Evolutionary conservation across 2,329 filamentous ascomycete species (phyloP), one percentile per base, ranked within the genome.

Genomic region (Sclerotinia minor): DNA sequence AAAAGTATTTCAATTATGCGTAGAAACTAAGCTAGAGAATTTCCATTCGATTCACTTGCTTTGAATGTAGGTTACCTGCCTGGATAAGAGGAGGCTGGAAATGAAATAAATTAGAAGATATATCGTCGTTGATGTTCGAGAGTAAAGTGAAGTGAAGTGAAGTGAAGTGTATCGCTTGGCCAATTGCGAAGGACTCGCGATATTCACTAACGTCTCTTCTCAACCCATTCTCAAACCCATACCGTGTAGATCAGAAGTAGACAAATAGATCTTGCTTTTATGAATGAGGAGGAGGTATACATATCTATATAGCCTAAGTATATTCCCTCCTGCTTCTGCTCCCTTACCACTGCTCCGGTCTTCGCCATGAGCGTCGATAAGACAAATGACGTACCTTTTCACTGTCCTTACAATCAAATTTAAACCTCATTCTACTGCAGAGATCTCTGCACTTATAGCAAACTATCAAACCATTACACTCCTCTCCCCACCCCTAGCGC

Each of bases 351-450:
- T 17, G 45, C n/a, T 41, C n/a, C 26, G 2, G 4, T 8, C 17
- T 21, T 0, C 1, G 0, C 5, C 8, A 26, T 15, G 8, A 38
- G n/a, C 15, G 21, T 24, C 24, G 21, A 57, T 38, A 21, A 41
- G 32, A 13, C 17, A 17, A 26, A 63, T 2, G n/a, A 24, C 29
- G 26, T 26, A n/a, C 17, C 15, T 38, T 63, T 15, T 19, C 8
- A 52, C 8, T 8, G 17, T 61, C 15, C 26, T 19, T 6, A 26
- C 21, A 9, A 38, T 19, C n/a, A 26, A 21, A 5, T 21, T 15
- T 15, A 5, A 38, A 32, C 1, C 0, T 19, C 3, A 3, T 8
- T 13, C 38, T 13, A 9, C 17, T 13, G 15, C 8, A 26, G 1
- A 7, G 0, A 8, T 17, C 8, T 21, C 3, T 26, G 9, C 21